Conservation (phyloP, 495 filamentous ascomycete genomes). For the Tuber borchii region DNA sequence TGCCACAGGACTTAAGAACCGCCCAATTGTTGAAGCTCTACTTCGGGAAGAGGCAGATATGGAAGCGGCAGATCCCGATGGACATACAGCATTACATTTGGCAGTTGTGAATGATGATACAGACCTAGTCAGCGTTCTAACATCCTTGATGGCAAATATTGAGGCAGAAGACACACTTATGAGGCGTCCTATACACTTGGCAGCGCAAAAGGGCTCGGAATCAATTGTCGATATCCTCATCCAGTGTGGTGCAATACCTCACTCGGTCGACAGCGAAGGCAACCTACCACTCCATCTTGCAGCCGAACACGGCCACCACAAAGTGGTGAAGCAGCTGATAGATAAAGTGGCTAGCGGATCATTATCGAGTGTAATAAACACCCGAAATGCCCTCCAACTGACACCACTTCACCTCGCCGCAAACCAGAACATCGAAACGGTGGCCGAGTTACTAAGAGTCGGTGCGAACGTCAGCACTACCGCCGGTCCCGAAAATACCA, state of each 20-base stretch:
- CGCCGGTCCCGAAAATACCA: neutral
- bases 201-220: constrained; percentile 7
- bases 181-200: constrained; percentile 6
- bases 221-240: neutral
- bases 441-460: neutral
- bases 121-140: neutral
- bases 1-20: constrained; percentile 15
- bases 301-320: constrained; percentile 12
- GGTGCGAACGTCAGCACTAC: neutral
- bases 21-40: constrained; percentile 3
- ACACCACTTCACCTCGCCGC: neutral
- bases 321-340: neutral
- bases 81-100: constrained; percentile 28
- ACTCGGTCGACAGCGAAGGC: neutral
- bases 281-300: constrained; percentile 21
- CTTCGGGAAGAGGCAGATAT: constrained; percentile 6
- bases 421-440: neutral
- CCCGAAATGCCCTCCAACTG: neutral
- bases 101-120: constrained; percentile 5
- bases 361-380: neutral
- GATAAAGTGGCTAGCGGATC: neutral
- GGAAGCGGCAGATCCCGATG: constrained; percentile 9
- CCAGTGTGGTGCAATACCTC: neutral
- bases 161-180: neutral
- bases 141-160: neutral